Conservation (phyloP, 164 flowering plant genomes). For the Vitis cinerea region DNA sequence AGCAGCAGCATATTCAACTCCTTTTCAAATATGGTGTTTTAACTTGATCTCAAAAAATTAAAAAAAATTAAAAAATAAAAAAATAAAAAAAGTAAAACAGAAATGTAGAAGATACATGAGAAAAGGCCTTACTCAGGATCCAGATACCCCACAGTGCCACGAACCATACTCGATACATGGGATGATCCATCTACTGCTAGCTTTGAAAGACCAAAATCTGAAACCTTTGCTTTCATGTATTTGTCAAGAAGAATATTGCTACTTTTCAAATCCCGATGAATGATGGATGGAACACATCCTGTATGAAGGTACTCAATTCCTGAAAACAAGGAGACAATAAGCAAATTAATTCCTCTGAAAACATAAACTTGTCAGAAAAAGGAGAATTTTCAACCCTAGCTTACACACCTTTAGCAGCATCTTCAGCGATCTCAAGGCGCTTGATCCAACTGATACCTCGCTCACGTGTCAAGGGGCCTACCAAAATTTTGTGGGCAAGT, state of each 20-base stretch:
- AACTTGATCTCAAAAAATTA: background rate
- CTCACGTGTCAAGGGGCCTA: conserved; percentile 63
- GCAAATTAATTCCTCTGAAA: background rate
- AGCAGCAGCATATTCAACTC: no score
- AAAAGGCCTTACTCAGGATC: conserved; percentile 89
- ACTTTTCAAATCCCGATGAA: conserved; percentile 92
- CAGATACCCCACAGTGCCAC: conserved; percentile 97
- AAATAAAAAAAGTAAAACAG: background rate
- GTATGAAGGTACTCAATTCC: conserved; percentile 97
- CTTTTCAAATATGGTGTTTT: background rate
- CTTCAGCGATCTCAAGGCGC: conserved; percentile 99
- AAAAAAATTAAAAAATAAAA: background rate
- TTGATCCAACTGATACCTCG: conserved; percentile 73
- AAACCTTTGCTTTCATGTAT: conserved; percentile 94
- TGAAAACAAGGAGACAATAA: conserved; percentile 25
- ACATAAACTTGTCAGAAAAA: background rate
- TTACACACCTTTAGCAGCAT: conserved; percentile 85
- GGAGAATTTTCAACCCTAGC: background rate
- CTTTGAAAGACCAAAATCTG: conserved; percentile 99
- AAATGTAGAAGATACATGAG: background rate
- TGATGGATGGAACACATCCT: conserved; percentile 88
- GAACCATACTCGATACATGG: conserved; percentile 93
- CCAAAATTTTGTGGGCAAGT: conserved; percentile 5
- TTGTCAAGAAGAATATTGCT: conserved; percentile 97
- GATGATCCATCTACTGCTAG: conserved; percentile 89